Conservation (phyloP, 768 basidiomycete species). For the Mycena epipterygia region DNA sequence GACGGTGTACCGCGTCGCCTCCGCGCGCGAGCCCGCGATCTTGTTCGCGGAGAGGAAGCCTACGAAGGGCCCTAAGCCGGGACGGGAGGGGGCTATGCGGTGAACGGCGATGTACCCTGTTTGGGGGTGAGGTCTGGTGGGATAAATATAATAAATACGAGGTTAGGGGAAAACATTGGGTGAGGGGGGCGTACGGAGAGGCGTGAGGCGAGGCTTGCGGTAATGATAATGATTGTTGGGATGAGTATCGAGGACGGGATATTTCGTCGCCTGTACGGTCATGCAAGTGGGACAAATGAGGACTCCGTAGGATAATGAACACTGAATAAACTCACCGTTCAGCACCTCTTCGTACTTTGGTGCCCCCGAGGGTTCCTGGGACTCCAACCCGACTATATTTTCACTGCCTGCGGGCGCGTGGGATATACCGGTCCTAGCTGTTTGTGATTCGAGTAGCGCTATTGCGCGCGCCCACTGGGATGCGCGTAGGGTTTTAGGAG, state of each 20-base stretch:
- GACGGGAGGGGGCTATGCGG: neutral
- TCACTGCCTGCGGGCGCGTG: neutral
- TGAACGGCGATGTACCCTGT: slow-evolving; percentile 36
- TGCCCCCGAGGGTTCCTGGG: slow-evolving; percentile 2
- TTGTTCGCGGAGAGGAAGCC: slow-evolving; percentile 34
- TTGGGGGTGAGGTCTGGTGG: slow-evolving; percentile 7
- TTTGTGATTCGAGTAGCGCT: neutral
- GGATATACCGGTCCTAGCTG: neutral
- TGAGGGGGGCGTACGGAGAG: neutral
- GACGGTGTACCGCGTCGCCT: slow-evolving; percentile 29
- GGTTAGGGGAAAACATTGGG: neutral
- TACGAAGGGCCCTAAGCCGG: slow-evolving; percentile 26
- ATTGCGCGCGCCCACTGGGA: slow-evolving; percentile 11
- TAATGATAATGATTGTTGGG: neutral
- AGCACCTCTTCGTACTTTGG: no score
- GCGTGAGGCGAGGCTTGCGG: neutral
- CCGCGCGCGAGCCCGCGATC: slow-evolving; percentile 11
- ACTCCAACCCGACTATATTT: slow-evolving; percentile 16
- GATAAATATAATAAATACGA: neutral
- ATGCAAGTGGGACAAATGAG: no score
- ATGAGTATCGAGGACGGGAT: neutral
- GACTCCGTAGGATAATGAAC: no score
- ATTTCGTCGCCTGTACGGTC: neutral
- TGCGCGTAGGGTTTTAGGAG: no score
- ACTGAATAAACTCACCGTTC: neutral